Base-by-base conservation (phyloP, 1,139 yeast species). In the Yamadazyma spencermartinsiae region DNA sequence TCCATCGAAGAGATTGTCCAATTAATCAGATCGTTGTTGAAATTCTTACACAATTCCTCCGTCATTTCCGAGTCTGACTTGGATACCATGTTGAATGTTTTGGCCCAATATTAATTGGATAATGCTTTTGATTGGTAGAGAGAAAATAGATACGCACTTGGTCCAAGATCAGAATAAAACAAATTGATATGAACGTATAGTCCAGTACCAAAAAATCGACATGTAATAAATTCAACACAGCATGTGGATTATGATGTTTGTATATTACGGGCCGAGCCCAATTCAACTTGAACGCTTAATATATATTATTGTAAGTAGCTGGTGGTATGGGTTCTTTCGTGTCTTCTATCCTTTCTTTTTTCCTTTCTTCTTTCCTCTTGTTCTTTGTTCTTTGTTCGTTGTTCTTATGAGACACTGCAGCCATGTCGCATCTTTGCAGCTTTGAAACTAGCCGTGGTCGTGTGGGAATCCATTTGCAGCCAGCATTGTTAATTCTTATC, bases 1-100 rank as follows among this genome's bases (percentile, higher is more conserved):
- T 72, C 80, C 16, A 72, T 76, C 29, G 79, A 74, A 24, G 90
- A 89, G 54, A 82, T 88, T 40, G 43, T 82, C 35, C 77, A 76
- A 49, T 72, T 90, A 49, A 70, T 85, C 34, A 69, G 71, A 44
- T 74, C 83, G 38, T 72, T 90, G 50, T 70, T 79, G 47, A 74
- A 76, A 48, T 85, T 84, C 52, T 70, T 89, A 49, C 69, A 70
- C 55, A 79, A 79, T 51, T 67, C 75, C 39, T 81, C 82, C 2
- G 58, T 70, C 13, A 54, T 84, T 32, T 54, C 55, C 32, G 65
- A 65, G 33, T 60, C 53, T 15, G 61, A 61, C 34, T 56, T 63
- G 39, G 39, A 41, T 18, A 46, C 49, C 4, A 50, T 68, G 18
- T 47, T 61, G 36, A 58, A 58, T 20, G 49, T 67, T 31, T 63